Evolutionary conservation across 805 yeast species (phyloP).

Genomic region (Metschnikowia henanensis): DNA sequence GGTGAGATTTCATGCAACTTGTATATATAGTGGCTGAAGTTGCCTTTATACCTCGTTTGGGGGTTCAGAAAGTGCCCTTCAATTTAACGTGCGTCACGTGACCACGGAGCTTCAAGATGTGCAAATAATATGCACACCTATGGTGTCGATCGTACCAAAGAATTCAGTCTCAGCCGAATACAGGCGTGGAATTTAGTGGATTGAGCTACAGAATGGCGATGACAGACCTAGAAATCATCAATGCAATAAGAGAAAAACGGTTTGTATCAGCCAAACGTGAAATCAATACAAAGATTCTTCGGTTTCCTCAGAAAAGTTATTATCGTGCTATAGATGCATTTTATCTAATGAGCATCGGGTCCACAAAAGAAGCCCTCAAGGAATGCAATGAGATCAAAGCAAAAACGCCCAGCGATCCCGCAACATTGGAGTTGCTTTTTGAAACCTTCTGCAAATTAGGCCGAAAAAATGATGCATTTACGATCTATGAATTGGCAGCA

Average conservation of each 20-base stretch:
- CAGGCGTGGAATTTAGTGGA: background rate
- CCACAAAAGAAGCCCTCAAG: conserved; percentile 31
- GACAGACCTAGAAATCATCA: conserved; percentile 30
- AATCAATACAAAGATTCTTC: conserved; percentile 47
- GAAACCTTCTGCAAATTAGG: conserved; percentile 40
- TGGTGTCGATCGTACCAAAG: background rate
- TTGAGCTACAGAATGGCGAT: conserved; percentile 2
- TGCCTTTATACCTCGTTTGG: too few species aligned
- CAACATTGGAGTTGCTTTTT: conserved; percentile 49
- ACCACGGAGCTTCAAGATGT: conserved; percentile 4
- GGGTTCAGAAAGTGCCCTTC: too few species aligned
- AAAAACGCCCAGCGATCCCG: conserved; percentile 53
- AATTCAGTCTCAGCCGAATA: background rate
- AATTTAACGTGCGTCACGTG: conserved; percentile 3
- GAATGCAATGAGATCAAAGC: conserved; percentile 27
- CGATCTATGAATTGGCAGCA: conserved; percentile 56
- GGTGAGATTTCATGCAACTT: too few species aligned
- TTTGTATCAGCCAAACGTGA: conserved; percentile 53
- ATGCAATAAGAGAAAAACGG: conserved; percentile 53
- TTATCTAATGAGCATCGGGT: conserved; percentile 33
- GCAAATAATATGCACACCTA: conserved; percentile 4
- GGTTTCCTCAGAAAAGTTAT: conserved; percentile 57
- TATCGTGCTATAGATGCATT: conserved; percentile 48
- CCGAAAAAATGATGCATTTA: conserved; percentile 37
- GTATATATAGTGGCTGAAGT: too few species aligned